Conservation (phyloP, 78 protist genomes). For the Dictyostelium capitatum region DNA sequence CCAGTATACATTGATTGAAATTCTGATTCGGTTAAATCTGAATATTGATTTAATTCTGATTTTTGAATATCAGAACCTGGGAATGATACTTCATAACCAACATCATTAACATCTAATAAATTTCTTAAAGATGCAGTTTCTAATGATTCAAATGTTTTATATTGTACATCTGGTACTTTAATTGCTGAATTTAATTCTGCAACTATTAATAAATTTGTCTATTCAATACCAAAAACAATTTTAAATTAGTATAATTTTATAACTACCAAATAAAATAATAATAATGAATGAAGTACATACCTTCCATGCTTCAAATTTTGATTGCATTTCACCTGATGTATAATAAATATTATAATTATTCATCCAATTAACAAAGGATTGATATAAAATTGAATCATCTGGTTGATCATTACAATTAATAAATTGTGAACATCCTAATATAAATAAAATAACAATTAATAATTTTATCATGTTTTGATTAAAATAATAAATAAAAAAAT, state of each 20-base stretch:
- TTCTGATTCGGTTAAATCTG: constrained; percentile 28
- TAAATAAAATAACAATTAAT: background rate
- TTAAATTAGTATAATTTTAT: background rate
- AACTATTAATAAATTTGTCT: constrained; percentile 13
- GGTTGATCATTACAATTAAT: constrained; percentile 22
- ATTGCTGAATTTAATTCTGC: background rate
- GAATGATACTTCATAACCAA: background rate
- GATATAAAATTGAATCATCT: constrained; percentile 1
- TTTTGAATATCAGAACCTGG: background rate
- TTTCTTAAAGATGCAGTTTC: background rate
- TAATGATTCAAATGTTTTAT: background rate
- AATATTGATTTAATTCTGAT: constrained; percentile 13
- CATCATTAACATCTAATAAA: background rate
- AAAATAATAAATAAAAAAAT: too few relatives aligned
- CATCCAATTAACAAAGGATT: constrained; percentile 46
- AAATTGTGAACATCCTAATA: background rate
- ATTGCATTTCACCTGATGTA: constrained; percentile 14
- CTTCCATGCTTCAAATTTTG: constrained; percentile 24
- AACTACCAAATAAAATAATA: background rate
- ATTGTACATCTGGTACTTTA: constrained; percentile 23
- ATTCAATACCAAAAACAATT: background rate
- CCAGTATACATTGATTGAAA: constrained; percentile 13
- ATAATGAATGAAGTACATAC: background rate
- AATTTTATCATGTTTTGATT: background rate
- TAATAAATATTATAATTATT: constrained; percentile 5